These are phyloP conservation scores for Ceratobasidium sp. DNA, from an alignment of 1,284 basidiomycete species.

Conservation along the genomic window DNA sequence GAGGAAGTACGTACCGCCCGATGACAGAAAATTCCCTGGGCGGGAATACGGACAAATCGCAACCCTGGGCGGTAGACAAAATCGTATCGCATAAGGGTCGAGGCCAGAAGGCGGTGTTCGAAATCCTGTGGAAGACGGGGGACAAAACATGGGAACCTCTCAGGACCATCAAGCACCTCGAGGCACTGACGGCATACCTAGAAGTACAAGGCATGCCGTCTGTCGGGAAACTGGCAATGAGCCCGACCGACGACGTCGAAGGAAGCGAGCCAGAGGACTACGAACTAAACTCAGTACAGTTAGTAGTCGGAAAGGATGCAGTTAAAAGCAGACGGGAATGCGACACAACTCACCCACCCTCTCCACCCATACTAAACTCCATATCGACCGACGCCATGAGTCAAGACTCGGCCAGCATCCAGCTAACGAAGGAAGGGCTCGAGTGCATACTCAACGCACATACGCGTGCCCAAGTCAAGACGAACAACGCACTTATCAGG, in stretches of 20 bases:
- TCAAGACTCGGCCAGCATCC: no score
- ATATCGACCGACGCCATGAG: no score
- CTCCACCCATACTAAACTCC: no score
- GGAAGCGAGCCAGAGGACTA: constrained; percentile 5
- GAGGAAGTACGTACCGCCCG: constrained; percentile 35
- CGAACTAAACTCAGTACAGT: background rate
- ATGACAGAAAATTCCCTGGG: constrained; percentile 43
- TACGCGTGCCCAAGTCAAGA: no score
- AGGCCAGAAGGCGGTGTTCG: background rate
- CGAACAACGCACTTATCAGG: no score
- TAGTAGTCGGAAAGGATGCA: background rate
- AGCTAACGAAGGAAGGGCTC: no score
- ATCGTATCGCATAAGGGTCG: constrained; percentile 54
- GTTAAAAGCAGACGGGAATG: no score
- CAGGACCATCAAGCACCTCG: background rate
- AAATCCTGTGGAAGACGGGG: constrained; percentile 17
- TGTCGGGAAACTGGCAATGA: background rate
- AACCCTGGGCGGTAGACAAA: constrained; percentile 55
- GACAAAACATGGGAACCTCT: constrained; percentile 28
- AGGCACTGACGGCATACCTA: constrained; percentile 6
- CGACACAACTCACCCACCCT: no score
- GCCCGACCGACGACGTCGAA: background rate
- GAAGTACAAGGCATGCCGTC: constrained; percentile 6
- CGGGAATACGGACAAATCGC: constrained; percentile 21
- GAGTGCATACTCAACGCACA: no score